Evolutionary conservation across 2,329 filamentous ascomycete species (phyloP), one percentile per base, ranked within the genome.

Genomic region (Berkeleyomyces rouxiae): DNA sequence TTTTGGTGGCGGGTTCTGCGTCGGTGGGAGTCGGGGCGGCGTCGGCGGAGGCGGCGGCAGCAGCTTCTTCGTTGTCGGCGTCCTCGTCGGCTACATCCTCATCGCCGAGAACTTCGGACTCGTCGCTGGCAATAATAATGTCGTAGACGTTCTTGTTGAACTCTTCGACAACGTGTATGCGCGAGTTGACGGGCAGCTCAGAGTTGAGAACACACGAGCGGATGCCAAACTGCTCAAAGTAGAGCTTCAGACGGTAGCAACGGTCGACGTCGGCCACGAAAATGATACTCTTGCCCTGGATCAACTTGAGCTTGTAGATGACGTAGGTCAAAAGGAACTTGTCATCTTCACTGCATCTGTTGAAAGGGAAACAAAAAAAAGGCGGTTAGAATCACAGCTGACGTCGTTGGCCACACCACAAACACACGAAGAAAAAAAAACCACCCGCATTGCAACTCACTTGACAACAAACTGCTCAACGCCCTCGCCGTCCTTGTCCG

Each of bases 91-190:
- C 70, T 43, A 71, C 69, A 6, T 79, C 77, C 61, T 85, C 82
- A 23, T 83, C 80, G 10, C 87, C 90, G 9, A 96, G 73, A 9
- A 95, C 82, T 70, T 95, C 90, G 67, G 88, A 86, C 71, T 96
- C 91, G 68, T 99, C 93, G 0, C 90, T 91, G 0, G 93, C 93
- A 69, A 99, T 96, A 67, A 99, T 91, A 66, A 97, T 96, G 69
- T 99, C 92, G 78, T 99, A 99, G 5, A 97, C 85, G 61, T 89
- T 88, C 74, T 88, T 88, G 76, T 97, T 99, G 75, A 99, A 99
- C 72, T 97, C 90, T 69, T 97, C 88, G 2, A 99, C 92, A 1
- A 96, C 90, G 71, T 99, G 92, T 46, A 96, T 84, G 65, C 93
- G 81, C 1, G 88, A 93, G 70, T 96, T 96, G 67, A 97, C 85